Conservation (phyloP, 192 early-diverging fungal genomes). For the Umbelopsis vinacea region DNA sequence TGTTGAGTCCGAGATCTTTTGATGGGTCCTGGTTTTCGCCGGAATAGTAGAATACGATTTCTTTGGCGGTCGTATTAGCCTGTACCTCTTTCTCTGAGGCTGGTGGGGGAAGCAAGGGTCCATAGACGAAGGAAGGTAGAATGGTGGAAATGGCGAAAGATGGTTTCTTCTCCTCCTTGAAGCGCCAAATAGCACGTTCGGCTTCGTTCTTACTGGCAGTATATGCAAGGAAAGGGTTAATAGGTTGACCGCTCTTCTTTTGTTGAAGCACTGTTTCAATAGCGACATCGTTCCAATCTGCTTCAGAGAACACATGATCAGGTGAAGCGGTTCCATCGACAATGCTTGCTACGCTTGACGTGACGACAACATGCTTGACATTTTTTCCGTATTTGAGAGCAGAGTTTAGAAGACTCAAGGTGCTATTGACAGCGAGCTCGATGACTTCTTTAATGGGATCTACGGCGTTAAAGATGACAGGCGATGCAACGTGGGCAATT, state of each 20-base stretch:
- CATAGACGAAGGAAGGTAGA: too few relatives aligned
- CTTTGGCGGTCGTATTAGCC: too few relatives aligned
- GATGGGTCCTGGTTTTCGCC: not conserved
- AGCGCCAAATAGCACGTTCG: slow-evolving; percentile 15
- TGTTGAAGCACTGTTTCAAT: not conserved
- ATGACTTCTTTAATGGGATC: slow-evolving; percentile 17
- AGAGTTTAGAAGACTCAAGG: slow-evolving; percentile 39
- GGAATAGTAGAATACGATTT: too few relatives aligned
- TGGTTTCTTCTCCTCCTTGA: slow-evolving; percentile 16
- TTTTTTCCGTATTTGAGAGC: slow-evolving; percentile 16
- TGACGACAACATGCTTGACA: slow-evolving; percentile 50
- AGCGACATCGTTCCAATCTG: slow-evolving; percentile 25
- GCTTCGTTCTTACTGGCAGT: slow-evolving; percentile 21
- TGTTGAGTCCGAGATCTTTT: not conserved
- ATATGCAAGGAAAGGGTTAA: not conserved
- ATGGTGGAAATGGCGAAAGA: too few relatives aligned
- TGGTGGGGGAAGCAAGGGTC: too few relatives aligned
- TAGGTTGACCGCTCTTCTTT: not conserved
- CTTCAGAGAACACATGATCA: slow-evolving; percentile 8
- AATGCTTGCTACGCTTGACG: slow-evolving; percentile 43
- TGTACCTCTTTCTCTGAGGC: too few relatives aligned
- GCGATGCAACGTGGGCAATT: slow-evolving; percentile 48
- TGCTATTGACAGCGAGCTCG: too few relatives aligned
- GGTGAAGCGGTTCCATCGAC: not conserved
- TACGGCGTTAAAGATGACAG: slow-evolving; percentile 19